Evolutionary conservation across 495 filamentous ascomycete genomes (phyloP).

Genomic region (Filosporella fistucella): DNA sequence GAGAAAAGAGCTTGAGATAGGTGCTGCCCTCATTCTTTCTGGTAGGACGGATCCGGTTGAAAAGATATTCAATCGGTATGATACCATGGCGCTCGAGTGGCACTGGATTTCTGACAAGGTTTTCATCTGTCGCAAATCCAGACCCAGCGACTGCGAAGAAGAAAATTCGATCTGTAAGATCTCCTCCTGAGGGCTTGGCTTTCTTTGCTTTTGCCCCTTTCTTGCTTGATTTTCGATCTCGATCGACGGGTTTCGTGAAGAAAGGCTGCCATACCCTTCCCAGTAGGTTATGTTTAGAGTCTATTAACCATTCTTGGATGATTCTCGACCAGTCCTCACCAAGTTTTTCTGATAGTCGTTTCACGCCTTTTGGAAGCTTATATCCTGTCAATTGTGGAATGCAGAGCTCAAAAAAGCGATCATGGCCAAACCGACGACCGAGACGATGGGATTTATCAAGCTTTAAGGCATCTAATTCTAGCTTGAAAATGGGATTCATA

Average conservation of each 20-base stretch:
- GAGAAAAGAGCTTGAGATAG: conserved; percentile 49
- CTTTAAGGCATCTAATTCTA: conserved; percentile 17
- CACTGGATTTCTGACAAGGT: no score
- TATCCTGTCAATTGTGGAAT: conserved; percentile 16
- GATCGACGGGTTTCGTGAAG: conserved; percentile 11
- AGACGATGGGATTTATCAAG: conserved; percentile 18
- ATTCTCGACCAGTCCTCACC: conserved; percentile 1
- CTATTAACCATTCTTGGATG: conserved; percentile 19
- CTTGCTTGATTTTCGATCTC: conserved; percentile 14
- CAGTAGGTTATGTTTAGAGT: conserved; percentile 10
- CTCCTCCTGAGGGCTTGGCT: conserved; percentile 1
- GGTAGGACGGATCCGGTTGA: conserved; percentile 47
- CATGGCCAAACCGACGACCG: conserved; percentile 15
- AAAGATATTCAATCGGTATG: conserved; percentile 37
- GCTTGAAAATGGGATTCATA: conserved; percentile 7
- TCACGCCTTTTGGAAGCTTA: conserved; percentile 9
- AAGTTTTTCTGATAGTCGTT: background rate
- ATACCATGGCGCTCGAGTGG: background rate
- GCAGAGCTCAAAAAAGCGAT: conserved; percentile 21
- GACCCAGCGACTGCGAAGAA: conserved; percentile 49
- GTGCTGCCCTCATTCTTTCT: conserved; percentile 35
- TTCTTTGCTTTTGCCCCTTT: conserved; percentile 8
- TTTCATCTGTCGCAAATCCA: conserved; percentile 8
- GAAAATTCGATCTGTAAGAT: conserved; percentile 35
- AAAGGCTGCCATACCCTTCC: conserved; percentile 19